These are phyloP conservation scores for Coemansia brasiliensis DNA, from an alignment of 192 early-diverging fungal species.

Conservation along the genomic window DNA sequence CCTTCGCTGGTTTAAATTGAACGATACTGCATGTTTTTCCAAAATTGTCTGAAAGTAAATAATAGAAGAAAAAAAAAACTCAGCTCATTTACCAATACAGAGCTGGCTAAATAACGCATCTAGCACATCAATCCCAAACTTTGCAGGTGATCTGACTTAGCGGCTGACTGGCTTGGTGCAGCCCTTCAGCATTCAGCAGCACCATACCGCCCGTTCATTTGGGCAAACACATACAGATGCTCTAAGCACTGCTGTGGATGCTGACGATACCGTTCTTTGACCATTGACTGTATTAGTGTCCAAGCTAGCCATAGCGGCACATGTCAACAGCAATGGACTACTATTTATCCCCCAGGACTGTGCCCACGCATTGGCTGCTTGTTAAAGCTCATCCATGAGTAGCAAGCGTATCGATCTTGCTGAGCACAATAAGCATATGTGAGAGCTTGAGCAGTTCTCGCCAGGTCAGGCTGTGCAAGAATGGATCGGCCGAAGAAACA, in stretches of 20 bases:
- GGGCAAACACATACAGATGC: background rate
- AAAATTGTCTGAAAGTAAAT: too few species aligned
- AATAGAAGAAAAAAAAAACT: background rate
- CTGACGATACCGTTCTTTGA: conserved; percentile 67
- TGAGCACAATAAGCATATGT: conserved; percentile 64
- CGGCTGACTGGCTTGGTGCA: conserved; percentile 59
- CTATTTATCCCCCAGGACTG: background rate
- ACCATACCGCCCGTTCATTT: conserved; percentile 20
- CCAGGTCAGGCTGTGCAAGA: conserved; percentile 16
- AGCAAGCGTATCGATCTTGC: conserved; percentile 50
- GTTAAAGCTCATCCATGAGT: background rate
- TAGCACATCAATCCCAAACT: conserved; percentile 70
- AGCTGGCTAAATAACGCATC: conserved; percentile 75
- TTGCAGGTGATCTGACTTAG: conserved; percentile 72
- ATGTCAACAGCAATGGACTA: background rate
- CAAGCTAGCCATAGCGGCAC: conserved; percentile 2
- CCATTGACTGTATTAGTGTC: conserved; percentile 26
- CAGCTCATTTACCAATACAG: conserved; percentile 71
- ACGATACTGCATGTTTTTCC: too few species aligned
- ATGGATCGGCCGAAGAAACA: background rate
- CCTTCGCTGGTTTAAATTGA: too few species aligned
- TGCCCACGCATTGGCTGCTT: background rate
- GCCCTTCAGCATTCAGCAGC: conserved; percentile 66
- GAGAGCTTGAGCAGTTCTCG: conserved; percentile 30
- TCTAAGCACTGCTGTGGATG: conserved; percentile 44